These are phyloP conservation scores for Ophiosphaerella korrae DNA, from an alignment of 2,329 filamentous ascomycete species.

Conservation along the genomic window DNA sequence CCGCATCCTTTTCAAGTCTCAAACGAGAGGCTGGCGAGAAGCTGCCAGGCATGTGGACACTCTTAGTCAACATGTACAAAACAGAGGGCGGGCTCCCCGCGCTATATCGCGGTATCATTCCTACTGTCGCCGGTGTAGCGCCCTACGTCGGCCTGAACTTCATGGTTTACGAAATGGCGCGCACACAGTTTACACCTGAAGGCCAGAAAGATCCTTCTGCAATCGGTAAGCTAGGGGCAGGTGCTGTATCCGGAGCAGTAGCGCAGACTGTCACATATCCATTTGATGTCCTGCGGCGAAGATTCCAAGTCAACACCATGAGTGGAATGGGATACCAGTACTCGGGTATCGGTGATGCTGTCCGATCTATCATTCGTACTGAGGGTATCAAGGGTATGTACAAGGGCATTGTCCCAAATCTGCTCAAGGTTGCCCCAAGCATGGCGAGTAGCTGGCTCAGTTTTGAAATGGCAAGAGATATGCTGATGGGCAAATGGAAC, in stretches of 20 bases:
- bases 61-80: conserved; percentile 82
- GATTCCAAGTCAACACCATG: conserved; percentile 99
- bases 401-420: conserved; percentile 93
- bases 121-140: conserved; percentile 92
- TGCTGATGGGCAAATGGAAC: conserved; percentile 63
- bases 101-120: conserved; percentile 92
- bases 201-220: conserved; percentile 83
- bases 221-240: conserved; percentile 81
- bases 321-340: conserved; percentile 97
- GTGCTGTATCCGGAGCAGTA: conserved; percentile 92
- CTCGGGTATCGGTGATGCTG: conserved; percentile 81
- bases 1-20: conserved; percentile 87
- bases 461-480: conserved; percentile 91
- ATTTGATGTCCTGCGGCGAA: conserved; percentile 89
- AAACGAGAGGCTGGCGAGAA: conserved; percentile 55
- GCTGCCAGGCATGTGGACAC: conserved; percentile 90
- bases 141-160: conserved; percentile 98
- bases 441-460: conserved; percentile 99
- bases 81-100: conserved; percentile 84
- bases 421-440: conserved; percentile 95
- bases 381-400: conserved; percentile 88
- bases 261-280: conserved; percentile 98
- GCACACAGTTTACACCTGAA: conserved; percentile 82
- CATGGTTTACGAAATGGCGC: conserved; percentile 93
- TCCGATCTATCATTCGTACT: conserved; percentile 78